Evolutionary conservation across 805 yeast species (phyloP).

Genomic region (Candida sonorensis): DNA sequence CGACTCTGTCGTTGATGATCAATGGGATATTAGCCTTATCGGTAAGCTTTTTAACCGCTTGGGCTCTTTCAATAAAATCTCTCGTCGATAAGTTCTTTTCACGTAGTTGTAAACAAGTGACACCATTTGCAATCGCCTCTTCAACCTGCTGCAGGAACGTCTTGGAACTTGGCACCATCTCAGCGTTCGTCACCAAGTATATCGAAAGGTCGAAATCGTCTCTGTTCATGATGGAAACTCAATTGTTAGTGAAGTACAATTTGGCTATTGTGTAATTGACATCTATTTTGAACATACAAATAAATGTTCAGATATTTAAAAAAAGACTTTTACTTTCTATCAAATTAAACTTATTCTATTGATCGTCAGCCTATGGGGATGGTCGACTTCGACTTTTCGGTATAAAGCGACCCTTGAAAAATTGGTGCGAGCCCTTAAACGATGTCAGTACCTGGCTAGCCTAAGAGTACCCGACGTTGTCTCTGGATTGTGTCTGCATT

Average conservation of each 20-base stretch:
- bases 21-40: constrained; percentile 57
- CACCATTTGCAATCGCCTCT: constrained; percentile 62
- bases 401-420: too few relatives aligned
- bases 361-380: too few relatives aligned
- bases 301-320: too few relatives aligned
- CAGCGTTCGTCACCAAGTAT: constrained; percentile 76
- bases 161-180: constrained; percentile 57
- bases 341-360: too few relatives aligned
- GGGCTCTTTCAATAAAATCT: constrained; percentile 59
- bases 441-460: too few relatives aligned
- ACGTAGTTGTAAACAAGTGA: constrained; percentile 74
- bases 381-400: too few relatives aligned
- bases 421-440: too few relatives aligned
- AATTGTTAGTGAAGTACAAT: neutral
- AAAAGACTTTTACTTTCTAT: too few relatives aligned
- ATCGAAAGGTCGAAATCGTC: constrained; percentile 45
- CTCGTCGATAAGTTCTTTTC: constrained; percentile 70
- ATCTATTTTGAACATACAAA: too few relatives aligned
- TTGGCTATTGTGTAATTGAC: too few relatives aligned
- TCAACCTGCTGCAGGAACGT: constrained; percentile 57
- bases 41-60: constrained; percentile 55
- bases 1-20: constrained; percentile 80
- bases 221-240: constrained; percentile 6
- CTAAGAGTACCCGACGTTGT: too few relatives aligned
- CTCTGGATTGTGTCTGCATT: too few relatives aligned